Base-by-base conservation (phyloP, 352 stramenopile genomes). In the Globisporangium nagaii region DNA sequence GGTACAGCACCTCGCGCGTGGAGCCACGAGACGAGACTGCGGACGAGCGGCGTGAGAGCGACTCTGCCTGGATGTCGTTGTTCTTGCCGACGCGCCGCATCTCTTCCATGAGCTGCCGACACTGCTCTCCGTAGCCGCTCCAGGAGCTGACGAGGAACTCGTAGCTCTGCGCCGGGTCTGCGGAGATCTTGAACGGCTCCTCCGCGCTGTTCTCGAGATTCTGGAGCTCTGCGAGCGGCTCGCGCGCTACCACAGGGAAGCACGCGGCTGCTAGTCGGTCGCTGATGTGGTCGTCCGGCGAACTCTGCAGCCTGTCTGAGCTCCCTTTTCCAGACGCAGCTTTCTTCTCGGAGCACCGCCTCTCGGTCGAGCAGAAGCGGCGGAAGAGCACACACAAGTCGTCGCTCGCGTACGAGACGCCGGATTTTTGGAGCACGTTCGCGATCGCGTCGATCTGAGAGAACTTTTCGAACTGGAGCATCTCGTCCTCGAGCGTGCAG, bases 341-440 rank as follows among this genome's bases (percentile, higher is more conserved):
- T 10, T 36, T 42, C 24, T 42, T 40, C 2, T 40, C 12, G 1
- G 42, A 24, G 13, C 19, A 20, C n/a, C 34, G 45, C 15, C 63
- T 66, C 51, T 90, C 73, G 0, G 79, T 90, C 20, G 79, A 57
- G 47, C 69, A 80, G 15, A 90, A 48, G 11, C 82, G 72, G 0
- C 82, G 76, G 19, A 88, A 86, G 22, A 88, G 60, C 3, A 60
- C 45, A n/a, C 77, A 82, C 2, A 92, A 45, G 20, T 92, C 78
- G 6, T 84, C 76, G n/a, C 66, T 77, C 15, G 46, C 81, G 30
- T 71, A 86, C 4, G 60, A 36, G 2, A 86, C 55, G 9, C 53
- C 59, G 1, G 62, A 54, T 22, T 86, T 88, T 24, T 88, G 64
- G 8, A 90, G 60, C n/a, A 86, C 67, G 3, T 32, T 50, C 6